A percentile compares a stretch with the other conserved stretches of the same genome.
phyloP scores from a whole-genome alignment of 2,329 filamentous ascomycete species.

The Didymella pinodella region DNA sequence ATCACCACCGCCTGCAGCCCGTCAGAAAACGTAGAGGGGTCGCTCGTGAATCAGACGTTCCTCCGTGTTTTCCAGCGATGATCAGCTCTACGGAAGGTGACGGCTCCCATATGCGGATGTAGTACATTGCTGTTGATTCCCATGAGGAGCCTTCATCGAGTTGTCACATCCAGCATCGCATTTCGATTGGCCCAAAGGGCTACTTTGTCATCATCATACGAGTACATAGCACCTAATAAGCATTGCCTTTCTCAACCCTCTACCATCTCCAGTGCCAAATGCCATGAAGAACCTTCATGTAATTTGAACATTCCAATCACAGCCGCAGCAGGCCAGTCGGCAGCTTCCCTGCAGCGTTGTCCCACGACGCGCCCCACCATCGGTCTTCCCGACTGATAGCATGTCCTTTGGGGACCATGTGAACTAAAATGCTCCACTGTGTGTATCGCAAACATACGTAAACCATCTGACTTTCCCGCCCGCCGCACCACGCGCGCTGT shows the following conservation, averaged over 20 bases:
- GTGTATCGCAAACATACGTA: background rate
- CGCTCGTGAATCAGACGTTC: background rate
- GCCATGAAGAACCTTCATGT: constrained; percentile 1
- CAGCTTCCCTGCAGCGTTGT: background rate
- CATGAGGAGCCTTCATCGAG: constrained; percentile 1
- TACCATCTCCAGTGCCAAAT: background rate
- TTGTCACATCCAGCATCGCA: constrained; percentile 1
- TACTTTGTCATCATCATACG: background rate
- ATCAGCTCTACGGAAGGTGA: background rate
- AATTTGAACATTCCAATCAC: background rate
- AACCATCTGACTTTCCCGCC: background rate
- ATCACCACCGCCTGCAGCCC: background rate
- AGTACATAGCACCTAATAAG: constrained; percentile 11
- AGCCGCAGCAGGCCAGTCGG: background rate
- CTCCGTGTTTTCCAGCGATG: background rate
- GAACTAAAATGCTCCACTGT: background rate
- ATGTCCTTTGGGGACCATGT: background rate
- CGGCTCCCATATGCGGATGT: background rate
- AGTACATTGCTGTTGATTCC: background rate
- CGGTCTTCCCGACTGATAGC: background rate
- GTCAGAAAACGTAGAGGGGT: background rate
- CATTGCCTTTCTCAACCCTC: background rate
- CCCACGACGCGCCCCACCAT: background rate
- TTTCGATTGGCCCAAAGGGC: background rate
- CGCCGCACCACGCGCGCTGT: background rate